These are phyloP conservation scores for Alternaria arborescens DNA, from an alignment of 2,329 filamentous ascomycete genomes.

Conservation along the genomic window DNA sequence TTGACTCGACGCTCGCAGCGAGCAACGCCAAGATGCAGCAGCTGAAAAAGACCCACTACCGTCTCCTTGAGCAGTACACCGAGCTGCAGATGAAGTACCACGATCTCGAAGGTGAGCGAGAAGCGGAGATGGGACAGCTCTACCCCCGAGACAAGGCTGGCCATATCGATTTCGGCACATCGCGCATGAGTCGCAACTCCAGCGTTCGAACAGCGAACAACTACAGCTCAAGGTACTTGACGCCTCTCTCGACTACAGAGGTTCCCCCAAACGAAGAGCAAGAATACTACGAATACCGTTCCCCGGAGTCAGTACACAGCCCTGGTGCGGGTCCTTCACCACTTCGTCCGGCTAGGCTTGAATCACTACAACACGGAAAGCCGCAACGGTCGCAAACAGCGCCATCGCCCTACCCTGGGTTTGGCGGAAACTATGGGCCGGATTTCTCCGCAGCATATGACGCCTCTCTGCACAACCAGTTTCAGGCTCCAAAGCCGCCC, in stretches of 20 bases:
- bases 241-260: conserved; percentile 36
- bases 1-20: conserved; percentile 59
- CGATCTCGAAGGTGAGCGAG: conserved; percentile 50
- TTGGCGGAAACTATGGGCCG: conserved; percentile 35
- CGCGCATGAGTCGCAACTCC: conserved; percentile 37
- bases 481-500: conserved; percentile 29
- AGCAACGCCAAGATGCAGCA: conserved; percentile 58
- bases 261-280: conserved; percentile 32
- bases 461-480: conserved; percentile 41
- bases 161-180: conserved; percentile 28
- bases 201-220: conserved; percentile 33
- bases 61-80: conserved; percentile 60
- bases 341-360: conserved; percentile 37
- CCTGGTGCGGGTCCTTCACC: conserved; percentile 30
- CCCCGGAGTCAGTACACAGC: conserved; percentile 37
- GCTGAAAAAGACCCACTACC: conserved; percentile 62
- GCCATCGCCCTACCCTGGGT: conserved; percentile 33
- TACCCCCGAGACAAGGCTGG: conserved; percentile 29
- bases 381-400: conserved; percentile 28
- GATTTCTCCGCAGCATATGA: conserved; percentile 44
- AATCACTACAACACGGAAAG: conserved; percentile 39
- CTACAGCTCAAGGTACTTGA: conserved; percentile 34
- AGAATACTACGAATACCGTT: conserved; percentile 44
- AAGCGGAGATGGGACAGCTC: conserved; percentile 38
- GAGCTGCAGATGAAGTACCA: conserved; percentile 59